Conservation (phyloP, 192 early-diverging fungal genomes). For the Coemansia sp. region DNA sequence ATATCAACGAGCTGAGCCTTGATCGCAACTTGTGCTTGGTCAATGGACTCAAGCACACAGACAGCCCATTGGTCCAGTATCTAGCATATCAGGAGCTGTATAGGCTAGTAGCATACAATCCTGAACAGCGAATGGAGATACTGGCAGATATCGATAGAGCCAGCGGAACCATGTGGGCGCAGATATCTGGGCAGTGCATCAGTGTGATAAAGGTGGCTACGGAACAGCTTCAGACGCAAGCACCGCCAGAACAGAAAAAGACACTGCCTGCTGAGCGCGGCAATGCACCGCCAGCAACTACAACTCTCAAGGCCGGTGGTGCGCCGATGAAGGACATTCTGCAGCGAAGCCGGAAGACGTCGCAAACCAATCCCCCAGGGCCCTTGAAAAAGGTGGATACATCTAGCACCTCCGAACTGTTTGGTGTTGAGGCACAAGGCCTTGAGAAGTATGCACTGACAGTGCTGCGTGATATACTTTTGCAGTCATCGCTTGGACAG, state of each 20-base stretch:
- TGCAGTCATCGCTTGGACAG: slow-evolving; percentile 39
- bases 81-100: slow-evolving; percentile 54
- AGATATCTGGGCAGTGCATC: slow-evolving; percentile 40
- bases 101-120: slow-evolving; percentile 24
- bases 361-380: neutral
- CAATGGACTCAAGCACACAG: slow-evolving; percentile 30
- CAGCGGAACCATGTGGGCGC: slow-evolving; percentile 41
- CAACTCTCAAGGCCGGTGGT: slow-evolving; percentile 15
- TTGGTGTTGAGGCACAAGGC: slow-evolving; percentile 47
- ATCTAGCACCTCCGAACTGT: slow-evolving; percentile 20
- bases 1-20: slow-evolving; percentile 45
- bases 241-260: slow-evolving; percentile 16
- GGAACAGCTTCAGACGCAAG: slow-evolving; percentile 25
- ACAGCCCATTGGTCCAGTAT: slow-evolving; percentile 33
- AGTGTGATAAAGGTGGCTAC: slow-evolving; percentile 36
- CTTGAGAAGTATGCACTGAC: slow-evolving; percentile 53
- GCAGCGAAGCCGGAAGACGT: slow-evolving; percentile 18
- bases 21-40: slow-evolving; percentile 45
- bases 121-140: slow-evolving; percentile 35
- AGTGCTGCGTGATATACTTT: slow-evolving; percentile 33
- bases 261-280: neutral
- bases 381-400: neutral
- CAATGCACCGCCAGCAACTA: neutral
- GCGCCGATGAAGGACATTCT: slow-evolving; percentile 42
- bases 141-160: slow-evolving; percentile 42